Evolutionary conservation across 768 basidiomycete species (phyloP).

Genomic region (Auricularia sp.): DNA sequence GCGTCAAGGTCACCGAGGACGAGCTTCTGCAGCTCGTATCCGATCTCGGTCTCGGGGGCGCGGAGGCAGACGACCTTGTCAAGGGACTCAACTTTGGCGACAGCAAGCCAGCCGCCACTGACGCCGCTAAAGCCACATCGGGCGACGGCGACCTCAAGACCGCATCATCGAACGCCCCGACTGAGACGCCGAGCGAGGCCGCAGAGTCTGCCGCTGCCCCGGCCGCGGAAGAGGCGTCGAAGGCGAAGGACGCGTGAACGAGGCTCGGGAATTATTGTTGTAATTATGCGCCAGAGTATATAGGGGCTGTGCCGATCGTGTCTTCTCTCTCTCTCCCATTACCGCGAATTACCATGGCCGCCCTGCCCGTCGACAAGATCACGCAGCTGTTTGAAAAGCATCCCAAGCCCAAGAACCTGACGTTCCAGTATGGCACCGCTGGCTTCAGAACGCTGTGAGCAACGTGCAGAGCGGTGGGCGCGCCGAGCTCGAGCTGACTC

Average conservation of each 20-base stretch:
- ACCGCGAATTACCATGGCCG: background rate
- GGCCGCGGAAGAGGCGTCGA: background rate
- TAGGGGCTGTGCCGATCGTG: background rate
- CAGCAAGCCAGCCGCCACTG: background rate
- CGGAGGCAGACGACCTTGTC: conserved; percentile 68
- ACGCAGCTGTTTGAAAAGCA: conserved; percentile 46
- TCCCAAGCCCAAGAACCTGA: conserved; percentile 59
- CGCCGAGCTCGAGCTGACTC: conserved; percentile 1
- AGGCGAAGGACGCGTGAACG: no score
- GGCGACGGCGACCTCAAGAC: background rate
- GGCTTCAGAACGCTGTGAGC: conserved; percentile 87
- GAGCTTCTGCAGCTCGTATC: conserved; percentile 62
- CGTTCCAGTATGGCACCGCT: conserved; percentile 86
- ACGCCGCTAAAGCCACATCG: background rate
- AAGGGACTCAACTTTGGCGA: conserved; percentile 38
- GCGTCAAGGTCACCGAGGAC: conserved; percentile 66
- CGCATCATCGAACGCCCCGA: background rate
- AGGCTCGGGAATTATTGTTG: background rate
- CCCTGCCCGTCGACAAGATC: conserved; percentile 31
- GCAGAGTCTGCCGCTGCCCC: background rate
- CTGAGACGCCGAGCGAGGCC: background rate
- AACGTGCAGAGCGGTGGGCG: background rate
- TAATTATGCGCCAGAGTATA: background rate
- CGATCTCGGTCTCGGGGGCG: conserved; percentile 65
- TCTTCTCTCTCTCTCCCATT: background rate